These are phyloP conservation scores for Boletus fagicola DNA, from an alignment of 768 basidiomycete species.

Conservation along the genomic window DNA sequence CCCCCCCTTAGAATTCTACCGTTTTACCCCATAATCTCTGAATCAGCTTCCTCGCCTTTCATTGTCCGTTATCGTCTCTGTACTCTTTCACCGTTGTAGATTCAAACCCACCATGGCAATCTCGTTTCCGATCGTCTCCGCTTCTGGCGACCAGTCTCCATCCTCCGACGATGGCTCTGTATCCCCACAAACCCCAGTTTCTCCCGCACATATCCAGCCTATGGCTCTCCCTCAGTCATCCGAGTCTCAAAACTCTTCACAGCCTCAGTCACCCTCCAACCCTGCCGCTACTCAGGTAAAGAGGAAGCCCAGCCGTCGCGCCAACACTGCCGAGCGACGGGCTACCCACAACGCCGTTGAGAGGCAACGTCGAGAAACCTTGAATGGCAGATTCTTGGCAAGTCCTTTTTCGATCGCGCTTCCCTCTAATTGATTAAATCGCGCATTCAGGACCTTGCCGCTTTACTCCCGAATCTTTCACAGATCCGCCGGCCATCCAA, in stretches of 20 bases:
- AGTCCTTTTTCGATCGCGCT: constrained; percentile 29
- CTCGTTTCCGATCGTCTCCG: constrained; percentile 40
- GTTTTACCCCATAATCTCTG: constrained; percentile 18
- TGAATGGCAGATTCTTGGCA: constrained; percentile 90
- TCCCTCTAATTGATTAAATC: constrained; percentile 16
- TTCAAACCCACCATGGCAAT: constrained; percentile 31
- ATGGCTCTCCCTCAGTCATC: constrained; percentile 36
- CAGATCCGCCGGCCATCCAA: constrained; percentile 94
- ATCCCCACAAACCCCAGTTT: constrained; percentile 49
- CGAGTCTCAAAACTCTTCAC: constrained; percentile 22
- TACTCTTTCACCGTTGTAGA: constrained; percentile 17
- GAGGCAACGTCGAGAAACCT: constrained; percentile 85
- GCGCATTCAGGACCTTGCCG: constrained; percentile 73
- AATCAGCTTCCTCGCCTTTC: neutral
- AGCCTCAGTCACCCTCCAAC: constrained; percentile 26
- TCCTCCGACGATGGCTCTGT: constrained; percentile 43
- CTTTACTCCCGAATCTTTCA: constrained; percentile 85
- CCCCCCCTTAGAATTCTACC: constrained; percentile 26
- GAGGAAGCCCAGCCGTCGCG: constrained; percentile 82
- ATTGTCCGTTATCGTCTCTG: constrained; percentile 9
- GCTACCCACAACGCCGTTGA: constrained; percentile 98
- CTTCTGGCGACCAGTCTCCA: constrained; percentile 40
- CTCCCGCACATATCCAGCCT: constrained; percentile 36
- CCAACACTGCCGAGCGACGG: constrained; percentile 94
- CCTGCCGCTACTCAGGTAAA: constrained; percentile 46